These are phyloP conservation scores for Erythrophleum fordii DNA, from an alignment of 306 rosid species.

Conservation along the genomic window DNA sequence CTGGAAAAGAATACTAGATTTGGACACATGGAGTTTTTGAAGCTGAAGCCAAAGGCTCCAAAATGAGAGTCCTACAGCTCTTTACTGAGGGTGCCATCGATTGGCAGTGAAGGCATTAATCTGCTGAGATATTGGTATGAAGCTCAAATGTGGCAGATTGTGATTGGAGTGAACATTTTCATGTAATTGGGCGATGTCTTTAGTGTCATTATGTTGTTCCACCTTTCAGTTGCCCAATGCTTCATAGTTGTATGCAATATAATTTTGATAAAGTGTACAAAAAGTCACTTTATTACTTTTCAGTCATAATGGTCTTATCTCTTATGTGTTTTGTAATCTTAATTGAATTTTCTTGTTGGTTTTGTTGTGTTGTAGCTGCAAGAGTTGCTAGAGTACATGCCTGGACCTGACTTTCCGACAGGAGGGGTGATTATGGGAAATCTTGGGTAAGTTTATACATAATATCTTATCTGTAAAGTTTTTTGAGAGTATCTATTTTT, in stretches of 20 bases:
- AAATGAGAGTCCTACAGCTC: not conserved
- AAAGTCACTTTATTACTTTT: conserved; percentile 4
- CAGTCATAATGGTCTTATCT: not conserved
- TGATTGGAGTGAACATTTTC: not conserved
- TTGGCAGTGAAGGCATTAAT: not conserved
- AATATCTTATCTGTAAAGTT: not conserved
- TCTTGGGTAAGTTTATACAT: conserved; percentile 67
- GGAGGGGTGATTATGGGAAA: conserved; percentile 98
- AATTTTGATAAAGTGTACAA: conserved; percentile 2
- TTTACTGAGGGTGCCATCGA: not conserved
- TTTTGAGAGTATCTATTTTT: conserved; percentile 7
- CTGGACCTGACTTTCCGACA: conserved; percentile 99
- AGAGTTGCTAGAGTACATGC: conserved; percentile 99
- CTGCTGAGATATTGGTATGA: not conserved
- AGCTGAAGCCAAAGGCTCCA: not conserved
- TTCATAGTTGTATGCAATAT: not conserved
- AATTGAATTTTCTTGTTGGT: conserved; percentile 21
- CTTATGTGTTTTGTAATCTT: not conserved
- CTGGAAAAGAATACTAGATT: not conserved
- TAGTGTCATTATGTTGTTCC: not conserved
- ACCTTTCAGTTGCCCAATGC: not conserved
- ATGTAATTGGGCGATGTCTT: not conserved
- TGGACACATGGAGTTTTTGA: not conserved
- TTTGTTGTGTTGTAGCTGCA: conserved; percentile 67
- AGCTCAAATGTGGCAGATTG: not conserved